Evolutionary conservation across 23 red algal species (phyloP).

Genomic region (Agarophyton chilense): DNA sequence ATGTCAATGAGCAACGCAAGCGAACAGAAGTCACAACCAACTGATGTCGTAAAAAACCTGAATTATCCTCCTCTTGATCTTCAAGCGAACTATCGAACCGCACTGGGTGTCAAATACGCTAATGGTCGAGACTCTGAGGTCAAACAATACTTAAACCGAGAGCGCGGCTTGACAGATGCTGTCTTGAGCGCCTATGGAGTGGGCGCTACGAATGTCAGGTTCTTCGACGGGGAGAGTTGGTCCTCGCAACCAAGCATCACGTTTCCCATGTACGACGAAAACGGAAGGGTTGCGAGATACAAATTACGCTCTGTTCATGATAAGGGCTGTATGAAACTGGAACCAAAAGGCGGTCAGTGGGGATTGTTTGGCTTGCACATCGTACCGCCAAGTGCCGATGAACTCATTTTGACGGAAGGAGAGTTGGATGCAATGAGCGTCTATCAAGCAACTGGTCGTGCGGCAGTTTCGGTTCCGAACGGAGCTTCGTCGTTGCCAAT

Average conservation of each 20-base stretch:
- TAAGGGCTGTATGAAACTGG: conserved; percentile 67
- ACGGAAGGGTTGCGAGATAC: conserved; percentile 30
- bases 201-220: conserved; percentile 25
- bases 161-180: conserved; percentile 52
- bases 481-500: conserved; percentile 73
- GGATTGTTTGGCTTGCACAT: conserved; percentile 90
- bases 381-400: conserved; percentile 50
- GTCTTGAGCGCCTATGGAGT: conserved; percentile 71
- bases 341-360: conserved; percentile 77
- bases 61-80: background rate
- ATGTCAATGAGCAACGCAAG: background rate
- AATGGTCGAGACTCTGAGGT: background rate
- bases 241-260: conserved; percentile 47
- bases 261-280: conserved; percentile 68
- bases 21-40: background rate
- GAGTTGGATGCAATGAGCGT: conserved; percentile 98
- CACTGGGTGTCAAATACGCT: background rate
- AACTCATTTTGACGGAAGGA: conserved; percentile 88
- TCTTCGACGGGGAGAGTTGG: conserved; percentile 56
- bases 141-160: conserved; percentile 43
- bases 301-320: conserved; percentile 69
- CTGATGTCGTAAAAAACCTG: background rate
- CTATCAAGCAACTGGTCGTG: conserved; percentile 78
- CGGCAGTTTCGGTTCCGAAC: conserved; percentile 75
- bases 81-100: background rate